A percentile compares a stretch with the other conserved stretches of the same genome.
Evolutionary conservation across 1,139 yeast species (phyloP).

Genomic region (Suhomyces panamericanus): DNA sequence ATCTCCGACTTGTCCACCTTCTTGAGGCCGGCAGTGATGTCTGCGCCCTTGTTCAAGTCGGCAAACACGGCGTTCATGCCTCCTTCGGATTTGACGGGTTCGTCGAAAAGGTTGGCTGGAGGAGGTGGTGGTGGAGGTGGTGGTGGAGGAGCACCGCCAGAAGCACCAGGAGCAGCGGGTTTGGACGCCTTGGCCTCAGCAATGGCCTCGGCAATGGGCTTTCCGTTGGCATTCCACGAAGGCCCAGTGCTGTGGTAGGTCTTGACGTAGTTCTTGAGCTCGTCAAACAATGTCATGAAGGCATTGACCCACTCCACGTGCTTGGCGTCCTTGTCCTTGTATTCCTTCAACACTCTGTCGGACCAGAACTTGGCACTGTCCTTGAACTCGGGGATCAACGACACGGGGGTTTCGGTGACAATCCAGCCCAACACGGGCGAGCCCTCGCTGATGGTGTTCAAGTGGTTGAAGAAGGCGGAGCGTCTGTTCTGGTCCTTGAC

Average conservation of each 20-base stretch:
- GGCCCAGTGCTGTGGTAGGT: slow-evolving; percentile 81
- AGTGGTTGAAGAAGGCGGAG: slow-evolving; percentile 63
- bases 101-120: slow-evolving; percentile 59
- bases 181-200: slow-evolving; percentile 18
- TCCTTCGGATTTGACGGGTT: slow-evolving; percentile 37
- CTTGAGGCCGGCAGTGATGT: slow-evolving; percentile 79
- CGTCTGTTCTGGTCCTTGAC: slow-evolving; percentile 75
- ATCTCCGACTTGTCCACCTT: slow-evolving; percentile 92
- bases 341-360: slow-evolving; percentile 83
- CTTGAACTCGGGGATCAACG: slow-evolving; percentile 76
- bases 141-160: slow-evolving; percentile 63
- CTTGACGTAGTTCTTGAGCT: slow-evolving; percentile 70
- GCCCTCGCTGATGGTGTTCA: slow-evolving; percentile 86
- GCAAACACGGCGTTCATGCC: slow-evolving; percentile 89
- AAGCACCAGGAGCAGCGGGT: slow-evolving; percentile 27
- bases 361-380: slow-evolving; percentile 95
- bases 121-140: slow-evolving; percentile 48
- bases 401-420: slow-evolving; percentile 66
- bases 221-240: slow-evolving; percentile 58
- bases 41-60: slow-evolving; percentile 84
- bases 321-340: slow-evolving; percentile 62
- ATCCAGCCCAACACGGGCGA: slow-evolving; percentile 92
- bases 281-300: slow-evolving; percentile 64
- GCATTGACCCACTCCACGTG: slow-evolving; percentile 81
- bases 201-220: slow-evolving; percentile 43